Evolutionary conservation across 345 rosid species (phyloP).

Genomic region (Kandelia obovata): DNA sequence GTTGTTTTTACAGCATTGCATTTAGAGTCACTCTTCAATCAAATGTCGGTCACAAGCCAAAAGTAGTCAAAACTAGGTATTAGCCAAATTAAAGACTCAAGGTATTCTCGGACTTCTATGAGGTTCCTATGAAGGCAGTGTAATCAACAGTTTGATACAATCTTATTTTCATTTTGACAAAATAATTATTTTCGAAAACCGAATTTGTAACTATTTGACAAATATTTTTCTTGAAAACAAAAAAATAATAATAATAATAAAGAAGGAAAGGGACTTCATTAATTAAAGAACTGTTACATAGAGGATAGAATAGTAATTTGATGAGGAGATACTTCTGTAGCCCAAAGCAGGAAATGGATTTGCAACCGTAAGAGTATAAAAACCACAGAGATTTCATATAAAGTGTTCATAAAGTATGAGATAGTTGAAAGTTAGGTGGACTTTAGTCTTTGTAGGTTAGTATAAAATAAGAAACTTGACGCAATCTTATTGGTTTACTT

Average conservation of each 20-base stretch:
- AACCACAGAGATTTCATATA: slow-evolving; percentile 10
- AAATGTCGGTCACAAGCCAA: too few species aligned
- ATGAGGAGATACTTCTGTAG: neutral
- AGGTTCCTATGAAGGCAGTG: neutral
- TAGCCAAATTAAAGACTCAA: too few species aligned
- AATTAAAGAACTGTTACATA: neutral
- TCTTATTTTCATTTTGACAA: too few species aligned
- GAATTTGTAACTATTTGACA: too few species aligned
- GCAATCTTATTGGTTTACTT: slow-evolving; percentile 7
- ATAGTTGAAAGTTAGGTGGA: slow-evolving; percentile 28
- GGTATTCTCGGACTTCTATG: neutral
- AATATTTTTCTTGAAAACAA: too few species aligned
- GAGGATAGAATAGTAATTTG: neutral
- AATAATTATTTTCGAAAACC: too few species aligned
- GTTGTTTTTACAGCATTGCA: too few species aligned
- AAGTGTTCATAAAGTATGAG: neutral
- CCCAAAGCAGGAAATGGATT: neutral
- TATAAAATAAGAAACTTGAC: slow-evolving; percentile 10
- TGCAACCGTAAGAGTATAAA: slow-evolving; percentile 5
- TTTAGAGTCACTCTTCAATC: too few species aligned
- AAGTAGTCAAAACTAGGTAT: too few species aligned
- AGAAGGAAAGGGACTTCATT: too few species aligned
- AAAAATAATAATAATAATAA: too few species aligned
- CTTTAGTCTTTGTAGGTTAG: slow-evolving; percentile 18
- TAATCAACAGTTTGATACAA: neutral